A percentile compares a stretch with the other conserved stretches of the same genome.
Conservation (phyloP, 805 yeast species). For the Jamesozyma jinghongensis region DNA sequence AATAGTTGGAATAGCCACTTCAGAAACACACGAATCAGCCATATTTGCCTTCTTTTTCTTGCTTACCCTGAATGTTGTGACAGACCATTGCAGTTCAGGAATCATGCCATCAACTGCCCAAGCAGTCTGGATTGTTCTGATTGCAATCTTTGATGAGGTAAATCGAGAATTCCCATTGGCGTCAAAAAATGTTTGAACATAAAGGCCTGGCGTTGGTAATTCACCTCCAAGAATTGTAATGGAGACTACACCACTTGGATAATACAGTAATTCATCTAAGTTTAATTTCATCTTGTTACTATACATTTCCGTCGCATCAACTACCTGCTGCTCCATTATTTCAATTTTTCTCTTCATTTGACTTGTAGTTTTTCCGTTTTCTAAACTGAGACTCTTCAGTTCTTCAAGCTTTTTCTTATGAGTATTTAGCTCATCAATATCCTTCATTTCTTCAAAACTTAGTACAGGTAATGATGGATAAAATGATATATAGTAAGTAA, state of each 20-base stretch:
- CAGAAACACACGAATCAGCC: constrained; percentile 47
- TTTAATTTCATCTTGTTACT: constrained; percentile 40
- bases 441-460: constrained; percentile 57
- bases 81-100: constrained; percentile 66
- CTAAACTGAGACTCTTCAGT: constrained; percentile 19
- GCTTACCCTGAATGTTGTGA: constrained; percentile 47
- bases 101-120: constrained; percentile 58
- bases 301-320: constrained; percentile 31
- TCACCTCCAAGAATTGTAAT: constrained; percentile 50
- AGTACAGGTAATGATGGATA: constrained; percentile 69
- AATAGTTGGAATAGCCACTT: constrained; percentile 50
- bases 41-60: constrained; percentile 45
- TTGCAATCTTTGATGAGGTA: constrained; percentile 39
- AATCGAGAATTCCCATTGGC: constrained; percentile 54
- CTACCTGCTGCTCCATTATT: constrained; percentile 20
- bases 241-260: constrained; percentile 64
- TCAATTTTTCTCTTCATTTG: constrained; percentile 20
- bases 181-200: constrained; percentile 66
- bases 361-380: constrained; percentile 19
- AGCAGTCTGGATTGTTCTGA: constrained; percentile 26
- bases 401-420: constrained; percentile 29
- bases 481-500: constrained; percentile 64
- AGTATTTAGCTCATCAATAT: constrained; percentile 36
- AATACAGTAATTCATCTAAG: constrained; percentile 44
- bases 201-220: constrained; percentile 43